A percentile compares a stretch with the other conserved stretches of the same genome.
These are phyloP conservation scores for Alternaria arbusti DNA, from an alignment of 2,329 filamentous ascomycete genomes.

Conservation along the genomic window DNA sequence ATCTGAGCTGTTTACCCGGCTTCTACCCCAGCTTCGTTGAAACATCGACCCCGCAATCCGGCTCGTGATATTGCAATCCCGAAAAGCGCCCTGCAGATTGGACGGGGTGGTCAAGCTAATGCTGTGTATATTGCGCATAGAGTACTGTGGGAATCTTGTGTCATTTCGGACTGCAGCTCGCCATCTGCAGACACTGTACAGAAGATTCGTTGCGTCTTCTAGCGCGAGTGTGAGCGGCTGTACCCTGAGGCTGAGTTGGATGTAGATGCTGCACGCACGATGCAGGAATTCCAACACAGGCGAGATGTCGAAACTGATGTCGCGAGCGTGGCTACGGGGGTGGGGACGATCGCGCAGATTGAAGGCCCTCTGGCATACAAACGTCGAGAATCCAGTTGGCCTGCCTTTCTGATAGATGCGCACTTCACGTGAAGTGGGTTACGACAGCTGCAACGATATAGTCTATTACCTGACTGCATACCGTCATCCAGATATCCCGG, in stretches of 20 bases:
- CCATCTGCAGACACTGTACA: slow-evolving; percentile 14
- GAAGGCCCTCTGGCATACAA: neutral
- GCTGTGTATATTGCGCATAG: slow-evolving; percentile 14
- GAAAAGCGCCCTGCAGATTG: slow-evolving; percentile 5
- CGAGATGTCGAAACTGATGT: neutral
- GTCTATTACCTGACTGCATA: neutral
- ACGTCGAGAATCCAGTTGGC: neutral
- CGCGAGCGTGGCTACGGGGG: neutral
- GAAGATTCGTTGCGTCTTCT: slow-evolving; percentile 26
- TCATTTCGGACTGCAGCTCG: slow-evolving; percentile 11
- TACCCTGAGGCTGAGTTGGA: slow-evolving; percentile 21
- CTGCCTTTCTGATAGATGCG: neutral
- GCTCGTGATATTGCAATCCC: slow-evolving; percentile 1
- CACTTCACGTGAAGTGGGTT: neutral
- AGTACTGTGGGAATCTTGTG: slow-evolving; percentile 3
- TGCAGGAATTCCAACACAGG: neutral
- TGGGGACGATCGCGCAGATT: neutral
- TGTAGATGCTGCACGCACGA: neutral
- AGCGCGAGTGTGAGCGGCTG: slow-evolving; percentile 10
- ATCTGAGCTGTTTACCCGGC: slow-evolving; percentile 23
- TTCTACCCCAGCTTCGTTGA: slow-evolving; percentile 7
- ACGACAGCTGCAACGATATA: too few species aligned
- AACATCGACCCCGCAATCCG: slow-evolving; percentile 5
- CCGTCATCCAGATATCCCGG: neutral
- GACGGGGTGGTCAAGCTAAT: slow-evolving; percentile 2